Conservation (phyloP, 208 protist genomes). For the Acanthamoeba rhysodes region DNA sequence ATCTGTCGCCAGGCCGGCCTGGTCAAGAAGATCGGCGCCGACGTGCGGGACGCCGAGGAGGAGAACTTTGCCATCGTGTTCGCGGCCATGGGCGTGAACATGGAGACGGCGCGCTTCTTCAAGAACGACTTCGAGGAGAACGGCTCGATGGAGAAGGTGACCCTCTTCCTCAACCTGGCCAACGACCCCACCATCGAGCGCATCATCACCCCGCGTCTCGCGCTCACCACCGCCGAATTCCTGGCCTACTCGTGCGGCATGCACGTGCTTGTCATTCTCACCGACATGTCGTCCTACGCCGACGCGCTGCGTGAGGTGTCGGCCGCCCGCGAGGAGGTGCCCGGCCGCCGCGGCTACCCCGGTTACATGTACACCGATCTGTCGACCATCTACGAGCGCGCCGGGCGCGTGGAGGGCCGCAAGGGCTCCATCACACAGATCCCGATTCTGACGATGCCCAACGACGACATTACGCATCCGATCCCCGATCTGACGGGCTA, state of each 20-base stretch:
- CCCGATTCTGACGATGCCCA: constrained; percentile 99
- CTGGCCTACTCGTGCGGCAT: constrained; percentile 99
- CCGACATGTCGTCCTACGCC: constrained; percentile 99
- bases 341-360: constrained; percentile 99
- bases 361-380: constrained; percentile 99
- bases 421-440: constrained; percentile 99
- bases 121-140: constrained; percentile 99
- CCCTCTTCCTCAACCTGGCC: constrained; percentile 87
- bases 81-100: constrained; percentile 99
- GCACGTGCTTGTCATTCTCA: constrained; percentile 99
- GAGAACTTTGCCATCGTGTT: constrained; percentile 99
- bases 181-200: constrained; percentile 99
- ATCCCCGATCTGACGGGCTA: constrained; percentile 99
- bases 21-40: constrained; percentile 94
- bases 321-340: constrained; percentile 99
- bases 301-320: constrained; percentile 99
- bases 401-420: constrained; percentile 98
- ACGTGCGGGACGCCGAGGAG: constrained; percentile 89
- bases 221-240: constrained; percentile 99
- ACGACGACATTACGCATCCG: constrained; percentile 99
- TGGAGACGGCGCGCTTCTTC: constrained; percentile 99
- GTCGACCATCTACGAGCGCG: constrained; percentile 99
- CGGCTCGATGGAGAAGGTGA: constrained; percentile 97
- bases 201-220: constrained; percentile 99
- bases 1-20: constrained; percentile 99